Base-by-base conservation (phyloP, 2,329 filamentous ascomycete species). In the Chaetomiaceae sp. region DNA sequence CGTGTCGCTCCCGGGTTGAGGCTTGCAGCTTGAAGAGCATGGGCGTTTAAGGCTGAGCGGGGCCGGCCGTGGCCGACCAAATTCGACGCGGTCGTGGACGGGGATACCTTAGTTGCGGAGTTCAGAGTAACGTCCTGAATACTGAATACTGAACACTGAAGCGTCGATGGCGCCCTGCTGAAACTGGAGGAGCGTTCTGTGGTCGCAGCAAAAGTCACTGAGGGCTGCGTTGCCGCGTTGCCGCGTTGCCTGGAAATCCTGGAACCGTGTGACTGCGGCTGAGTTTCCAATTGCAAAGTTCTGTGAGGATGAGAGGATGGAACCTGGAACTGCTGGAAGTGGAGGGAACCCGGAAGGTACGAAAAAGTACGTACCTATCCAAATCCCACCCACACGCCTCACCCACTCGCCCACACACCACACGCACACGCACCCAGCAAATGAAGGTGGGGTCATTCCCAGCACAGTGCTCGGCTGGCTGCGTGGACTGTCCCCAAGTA, bases 21-120 rank as follows among this genome's bases (percentile, higher is more conserved):
- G n/a, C n/a, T n/a, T n/a, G n/a, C n/a, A n/a, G n/a, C n/a, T n/a
- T n/a, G n/a, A n/a, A n/a, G n/a, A n/a, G n/a, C n/a, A n/a, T n/a
- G n/a, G n/a, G 9, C 19, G 44, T 23, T 43, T 49, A 49, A 34
- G 47, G 47, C 47, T 49, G 41, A 44, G 25, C 13, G 48, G 34
- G 17, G 47, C 39, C 45, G 30, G 41, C 34, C 13, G 48, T 40
- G 17, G 47, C 39, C 45, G 30, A 45, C 48, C 42, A 34, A 27
- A 41, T n/a, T 45, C 34, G 42, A 4, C 16, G 6, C 41, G 20
- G 16, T 21, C 35, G 37, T 44, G 48, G 30, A 13, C n/a, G n/a
- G n/a, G n/a, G n/a, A n/a, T n/a, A n/a, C n/a, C n/a, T n/a, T n/a
- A n/a, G n/a, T n/a, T n/a, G n/a, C n/a, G n/a, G n/a, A n/a, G n/a